phyloP scores from a whole-genome alignment of 805 yeast genomes.

The Suhomyces emberorum region DNA sequence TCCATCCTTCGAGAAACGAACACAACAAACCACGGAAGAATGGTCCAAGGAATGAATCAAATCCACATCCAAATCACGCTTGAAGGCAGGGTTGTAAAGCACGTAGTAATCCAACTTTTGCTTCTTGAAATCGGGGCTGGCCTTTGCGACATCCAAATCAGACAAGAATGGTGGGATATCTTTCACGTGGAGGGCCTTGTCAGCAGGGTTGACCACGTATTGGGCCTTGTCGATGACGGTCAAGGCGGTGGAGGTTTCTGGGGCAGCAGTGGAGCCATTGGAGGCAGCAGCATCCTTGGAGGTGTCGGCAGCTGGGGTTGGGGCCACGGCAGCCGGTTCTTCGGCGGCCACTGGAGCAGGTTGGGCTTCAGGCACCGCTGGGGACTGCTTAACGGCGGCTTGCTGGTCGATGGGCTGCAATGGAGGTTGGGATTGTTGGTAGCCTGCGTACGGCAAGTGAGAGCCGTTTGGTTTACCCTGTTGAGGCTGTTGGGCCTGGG shows the following conservation, averaged over 20 bases:
- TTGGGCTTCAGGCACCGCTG: conserved; percentile 15
- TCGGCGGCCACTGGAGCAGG: conserved; percentile 10
- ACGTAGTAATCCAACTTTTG: conserved; percentile 83
- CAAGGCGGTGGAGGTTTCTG: conserved; percentile 31
- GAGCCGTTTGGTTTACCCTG: conserved; percentile 21
- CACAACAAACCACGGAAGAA: conserved; percentile 95
- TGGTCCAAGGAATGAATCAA: conserved; percentile 88
- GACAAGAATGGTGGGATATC: conserved; percentile 78
- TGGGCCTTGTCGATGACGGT: conserved; percentile 39
- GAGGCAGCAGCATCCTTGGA: conserved; percentile 10
- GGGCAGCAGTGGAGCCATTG: conserved; percentile 12
- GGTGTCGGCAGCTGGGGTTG: conserved; percentile 9
- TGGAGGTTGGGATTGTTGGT: conserved; percentile 15
- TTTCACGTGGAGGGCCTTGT: conserved; percentile 57
- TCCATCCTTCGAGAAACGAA: conserved; percentile 87
- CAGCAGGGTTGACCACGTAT: conserved; percentile 40
- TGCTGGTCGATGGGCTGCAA: conserved; percentile 12
- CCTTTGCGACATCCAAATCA: conserved; percentile 75
- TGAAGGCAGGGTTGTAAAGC: conserved; percentile 82
- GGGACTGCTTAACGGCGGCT: conserved; percentile 14
- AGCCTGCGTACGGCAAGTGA: conserved; percentile 14
- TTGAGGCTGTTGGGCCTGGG: conserved; percentile 38
- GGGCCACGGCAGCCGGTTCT: conserved; percentile 7
- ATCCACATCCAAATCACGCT: conserved; percentile 69
- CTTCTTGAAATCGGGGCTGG: conserved; percentile 74